Conservation (phyloP, 352 stramenopile genomes). For the Thalassiosira ordinaria region DNA sequence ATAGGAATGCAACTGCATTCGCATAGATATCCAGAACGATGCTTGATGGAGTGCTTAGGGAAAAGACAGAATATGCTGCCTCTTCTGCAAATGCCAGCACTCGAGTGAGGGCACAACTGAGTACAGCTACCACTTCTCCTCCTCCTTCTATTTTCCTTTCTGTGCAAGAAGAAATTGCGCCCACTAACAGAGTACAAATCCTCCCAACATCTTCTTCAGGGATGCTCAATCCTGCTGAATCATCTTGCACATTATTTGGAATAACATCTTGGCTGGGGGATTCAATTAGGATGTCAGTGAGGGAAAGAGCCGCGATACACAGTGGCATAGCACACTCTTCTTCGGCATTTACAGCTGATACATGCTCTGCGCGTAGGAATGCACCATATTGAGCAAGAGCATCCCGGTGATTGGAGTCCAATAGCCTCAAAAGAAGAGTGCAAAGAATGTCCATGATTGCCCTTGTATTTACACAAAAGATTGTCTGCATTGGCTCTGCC, state of each 20-base stretch:
- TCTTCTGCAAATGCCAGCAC: conserved; percentile 33
- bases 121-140: conserved; percentile 31
- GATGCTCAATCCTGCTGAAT: conserved; percentile 31
- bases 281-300: conserved; percentile 52
- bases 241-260: background rate
- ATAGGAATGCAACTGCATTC: conserved; percentile 32
- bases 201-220: conserved; percentile 55
- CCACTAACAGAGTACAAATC: conserved; percentile 46
- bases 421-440: conserved; percentile 49
- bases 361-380: background rate
- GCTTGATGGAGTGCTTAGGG: conserved; percentile 21
- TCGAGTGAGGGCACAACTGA: conserved; percentile 53
- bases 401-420: conserved; percentile 37
- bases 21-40: conserved; percentile 40
- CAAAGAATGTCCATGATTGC: conserved; percentile 49
- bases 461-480: conserved; percentile 20
- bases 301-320: conserved; percentile 45
- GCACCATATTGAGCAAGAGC: conserved; percentile 33
- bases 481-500: background rate
- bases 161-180: conserved; percentile 56
- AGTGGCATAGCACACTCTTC: conserved; percentile 52
- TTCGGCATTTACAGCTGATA: conserved; percentile 22
- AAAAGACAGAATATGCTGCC: conserved; percentile 26
- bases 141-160: conserved; percentile 26
- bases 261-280: conserved; percentile 1